Conservation (phyloP, 1,284 basidiomycete genomes). For the Heterobasidion occidentale region DNA sequence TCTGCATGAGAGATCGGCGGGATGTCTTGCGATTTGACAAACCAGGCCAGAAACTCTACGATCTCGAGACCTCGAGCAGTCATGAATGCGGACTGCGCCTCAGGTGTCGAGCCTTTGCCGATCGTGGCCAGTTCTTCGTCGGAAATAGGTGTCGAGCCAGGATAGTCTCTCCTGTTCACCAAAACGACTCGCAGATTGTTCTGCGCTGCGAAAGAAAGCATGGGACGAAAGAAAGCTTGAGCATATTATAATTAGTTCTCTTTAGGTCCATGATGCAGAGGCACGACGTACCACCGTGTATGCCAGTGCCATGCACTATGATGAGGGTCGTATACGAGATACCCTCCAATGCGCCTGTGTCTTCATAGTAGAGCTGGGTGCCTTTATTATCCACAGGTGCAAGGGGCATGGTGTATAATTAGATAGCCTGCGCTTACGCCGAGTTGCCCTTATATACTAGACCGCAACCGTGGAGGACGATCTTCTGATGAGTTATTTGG, state of each 20-base stretch:
- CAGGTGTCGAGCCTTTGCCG: background rate
- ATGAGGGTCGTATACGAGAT: slow-evolving; percentile 14
- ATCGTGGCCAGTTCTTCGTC: slow-evolving; percentile 9
- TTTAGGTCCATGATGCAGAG: no score
- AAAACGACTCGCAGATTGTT: slow-evolving; percentile 13
- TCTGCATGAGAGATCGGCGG: background rate
- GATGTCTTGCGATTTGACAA: slow-evolving; percentile 8
- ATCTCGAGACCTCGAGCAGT: slow-evolving; percentile 8
- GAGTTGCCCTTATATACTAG: no score
- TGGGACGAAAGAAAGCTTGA: slow-evolving; percentile 14
- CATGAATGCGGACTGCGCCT: slow-evolving; percentile 2
- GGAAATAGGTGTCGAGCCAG: slow-evolving; percentile 13
- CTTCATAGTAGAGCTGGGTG: slow-evolving; percentile 14
- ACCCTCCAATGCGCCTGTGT: slow-evolving; percentile 9
- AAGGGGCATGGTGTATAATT: slow-evolving; percentile 9
- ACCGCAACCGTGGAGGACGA: no score
- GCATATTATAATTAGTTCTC: no score
- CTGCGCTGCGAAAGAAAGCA: slow-evolving; percentile 10
- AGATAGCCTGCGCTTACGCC: no score
- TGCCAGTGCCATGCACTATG: slow-evolving; percentile 14
- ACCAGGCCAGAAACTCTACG: slow-evolving; percentile 10
- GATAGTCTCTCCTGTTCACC: slow-evolving; percentile 16
- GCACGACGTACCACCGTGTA: slow-evolving; percentile 11
- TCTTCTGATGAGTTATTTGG: no score
- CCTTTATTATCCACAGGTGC: slow-evolving; percentile 10